Percentiles rank a stretch among this genome's conserved stretches.
phyloP scores from a whole-genome alignment of 495 filamentous ascomycete genomes.

The Entonaema liquescens region DNA sequence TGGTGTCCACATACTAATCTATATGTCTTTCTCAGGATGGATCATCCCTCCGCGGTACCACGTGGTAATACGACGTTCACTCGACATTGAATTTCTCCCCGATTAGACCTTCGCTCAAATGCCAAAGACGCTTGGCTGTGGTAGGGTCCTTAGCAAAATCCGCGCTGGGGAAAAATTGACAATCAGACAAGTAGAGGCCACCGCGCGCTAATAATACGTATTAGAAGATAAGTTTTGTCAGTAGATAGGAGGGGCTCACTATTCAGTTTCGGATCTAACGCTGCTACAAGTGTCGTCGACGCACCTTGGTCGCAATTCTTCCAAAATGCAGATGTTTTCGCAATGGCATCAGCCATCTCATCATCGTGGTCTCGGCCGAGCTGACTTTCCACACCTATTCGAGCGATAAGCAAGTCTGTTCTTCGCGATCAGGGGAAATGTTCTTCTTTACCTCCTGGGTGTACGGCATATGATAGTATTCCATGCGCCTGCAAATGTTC shows the following conservation, averaged over 20 bases:
- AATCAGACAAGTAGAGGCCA: slow-evolving; percentile 53
- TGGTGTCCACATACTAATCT: neutral
- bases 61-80: neutral
- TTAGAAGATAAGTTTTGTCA: neutral
- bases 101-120: slow-evolving; percentile 45
- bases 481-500: slow-evolving; percentile 45
- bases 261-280: slow-evolving; percentile 61
- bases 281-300: slow-evolving; percentile 66
- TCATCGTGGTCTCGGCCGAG: slow-evolving; percentile 54
- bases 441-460: slow-evolving; percentile 55
- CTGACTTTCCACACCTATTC: slow-evolving; percentile 38
- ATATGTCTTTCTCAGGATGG: neutral
- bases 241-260: slow-evolving; percentile 40
- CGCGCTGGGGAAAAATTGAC: slow-evolving; percentile 47
- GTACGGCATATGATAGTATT: slow-evolving; percentile 53
- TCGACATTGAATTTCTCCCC: slow-evolving; percentile 38
- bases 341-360: slow-evolving; percentile 49
- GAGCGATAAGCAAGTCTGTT: slow-evolving; percentile 9
- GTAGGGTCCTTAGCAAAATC: slow-evolving; percentile 27
- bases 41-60: neutral
- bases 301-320: slow-evolving; percentile 63
- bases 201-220: slow-evolving; percentile 44
- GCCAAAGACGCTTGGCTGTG: slow-evolving; percentile 43
- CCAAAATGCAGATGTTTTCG: slow-evolving; percentile 52
- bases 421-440: neutral